Evolutionary conservation across 371 early-diverging fungal genomes (phyloP), one percentile per base, ranked within the genome.

Genomic region (Encephalitozoon hellem): DNA sequence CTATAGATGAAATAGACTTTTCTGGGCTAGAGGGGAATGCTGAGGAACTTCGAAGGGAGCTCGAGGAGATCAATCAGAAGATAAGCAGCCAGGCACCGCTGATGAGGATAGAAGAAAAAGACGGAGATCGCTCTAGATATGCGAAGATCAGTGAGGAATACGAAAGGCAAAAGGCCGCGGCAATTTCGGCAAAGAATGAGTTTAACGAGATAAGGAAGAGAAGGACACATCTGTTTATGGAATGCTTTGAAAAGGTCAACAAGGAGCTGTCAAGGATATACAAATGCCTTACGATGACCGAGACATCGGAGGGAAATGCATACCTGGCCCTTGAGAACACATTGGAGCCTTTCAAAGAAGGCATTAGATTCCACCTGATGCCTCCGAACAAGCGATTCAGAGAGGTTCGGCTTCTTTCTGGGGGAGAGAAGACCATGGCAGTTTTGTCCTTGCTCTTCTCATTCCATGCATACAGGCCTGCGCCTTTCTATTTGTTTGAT

Each of bases 401-500:
- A 67, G 97, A 97, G 83, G 96, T 96, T 92, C 94, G 94, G 65
- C 91, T 93, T 77, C 87, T 99, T 8, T 94, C 94, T 41, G 99
- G 99, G 26, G 99, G 99, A 75, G 99, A 99, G 86, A 96, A 94
- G 88, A 95, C 96, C 12, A 92, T 99, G 68, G 84, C 96, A 0
- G 93, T 94, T 0, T 84, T 99, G 25, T 93, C 96, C 11, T 86
- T 99, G 55, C 87, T 99, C 76, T 94, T 97, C 87, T 95, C 98
- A 41, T 90, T 99, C 77, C 94, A 96, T 82, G 88, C 89, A 83
- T 88, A 88, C 85, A 90, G 89, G 43, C 95, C 95, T 12, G 89
- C 97, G 8, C 96, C 97, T 1, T 97, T 99, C 88, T 96, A 97
- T 88, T 92, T 99, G 4, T 87, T 99, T 75, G 99, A 99, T 83